Conservation (phyloP, 1,139 yeast genomes). For the Yamadazyma atmosphaerica region DNA sequence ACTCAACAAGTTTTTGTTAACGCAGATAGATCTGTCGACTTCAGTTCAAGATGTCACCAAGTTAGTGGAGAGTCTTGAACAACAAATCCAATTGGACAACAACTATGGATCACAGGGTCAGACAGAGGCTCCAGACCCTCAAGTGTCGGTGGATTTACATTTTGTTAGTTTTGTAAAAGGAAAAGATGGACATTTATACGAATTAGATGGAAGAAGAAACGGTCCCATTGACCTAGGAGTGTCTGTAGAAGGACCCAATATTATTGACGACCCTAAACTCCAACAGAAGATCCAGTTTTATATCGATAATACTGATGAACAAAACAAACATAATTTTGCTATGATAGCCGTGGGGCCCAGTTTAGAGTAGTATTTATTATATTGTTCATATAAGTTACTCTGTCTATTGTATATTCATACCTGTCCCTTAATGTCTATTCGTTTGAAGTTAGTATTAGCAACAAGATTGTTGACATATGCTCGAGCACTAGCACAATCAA, state of each 20-base stretch:
- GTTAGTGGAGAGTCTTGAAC: slow-evolving; percentile 56
- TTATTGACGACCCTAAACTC: slow-evolving; percentile 55
- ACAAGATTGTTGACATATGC: slow-evolving; percentile 40
- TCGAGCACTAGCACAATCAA: slow-evolving; percentile 52
- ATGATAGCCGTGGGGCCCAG: slow-evolving; percentile 67
- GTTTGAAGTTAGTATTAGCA: slow-evolving; percentile 48
- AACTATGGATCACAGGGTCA: slow-evolving; percentile 69
- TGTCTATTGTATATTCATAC: slow-evolving; percentile 30
- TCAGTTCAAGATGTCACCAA: slow-evolving; percentile 40
- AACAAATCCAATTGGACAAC: slow-evolving; percentile 47
- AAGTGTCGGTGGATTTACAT: slow-evolving; percentile 66
- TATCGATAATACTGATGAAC: slow-evolving; percentile 60
- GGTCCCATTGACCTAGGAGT: slow-evolving; percentile 73
- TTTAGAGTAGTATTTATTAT: slow-evolving; percentile 29
- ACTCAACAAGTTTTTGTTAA: slow-evolving; percentile 26
- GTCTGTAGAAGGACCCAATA: slow-evolving; percentile 36
- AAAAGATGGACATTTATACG: slow-evolving; percentile 62
- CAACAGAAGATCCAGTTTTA: slow-evolving; percentile 62
- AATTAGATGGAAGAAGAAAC: slow-evolving; percentile 83
- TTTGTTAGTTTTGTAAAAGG: slow-evolving; percentile 74
- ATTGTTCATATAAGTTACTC: not conserved
- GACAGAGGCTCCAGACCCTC: slow-evolving; percentile 77
- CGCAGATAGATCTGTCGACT: slow-evolving; percentile 16
- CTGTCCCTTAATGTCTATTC: slow-evolving; percentile 93
- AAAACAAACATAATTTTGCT: slow-evolving; percentile 61